A percentile compares a stretch with the other conserved stretches of the same genome.
Evolutionary conservation across 805 yeast species (phyloP).

Genomic region (Priceomyces haplophilus): DNA sequence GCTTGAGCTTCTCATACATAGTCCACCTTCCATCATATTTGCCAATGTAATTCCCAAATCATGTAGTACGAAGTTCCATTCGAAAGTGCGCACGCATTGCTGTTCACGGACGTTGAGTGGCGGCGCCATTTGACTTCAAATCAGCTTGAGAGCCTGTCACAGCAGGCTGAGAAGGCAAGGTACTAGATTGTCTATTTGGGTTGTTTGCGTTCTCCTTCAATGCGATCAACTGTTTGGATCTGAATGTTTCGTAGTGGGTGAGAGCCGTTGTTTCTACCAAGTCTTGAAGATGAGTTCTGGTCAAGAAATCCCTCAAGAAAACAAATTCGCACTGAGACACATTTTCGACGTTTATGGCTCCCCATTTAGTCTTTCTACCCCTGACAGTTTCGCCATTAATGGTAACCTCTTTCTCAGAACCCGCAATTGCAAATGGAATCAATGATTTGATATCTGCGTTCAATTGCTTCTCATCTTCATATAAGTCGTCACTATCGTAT

Average conservation of each 20-base stretch:
- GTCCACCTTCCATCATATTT: not conserved
- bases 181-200: constrained; percentile 35
- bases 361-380: constrained; percentile 94
- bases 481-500: constrained; percentile 64
- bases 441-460: constrained; percentile 69
- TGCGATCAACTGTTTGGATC: constrained; percentile 90
- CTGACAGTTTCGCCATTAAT: constrained; percentile 77
- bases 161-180: constrained; percentile 6
- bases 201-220: constrained; percentile 83
- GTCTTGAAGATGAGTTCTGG: constrained; percentile 94
- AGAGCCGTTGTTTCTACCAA: constrained; percentile 88
- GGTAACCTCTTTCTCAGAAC: constrained; percentile 75
- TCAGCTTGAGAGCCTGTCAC: constrained; percentile 3
- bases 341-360: constrained; percentile 89
- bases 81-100: not conserved
- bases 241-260: constrained; percentile 87
- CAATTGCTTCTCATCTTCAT: constrained; percentile 69
- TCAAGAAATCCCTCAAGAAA: constrained; percentile 87
- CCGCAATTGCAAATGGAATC: constrained; percentile 93
- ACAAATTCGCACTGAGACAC: constrained; percentile 94
- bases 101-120: constrained; percentile 4
- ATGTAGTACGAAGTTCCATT: not conserved
- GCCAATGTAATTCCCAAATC: not conserved
- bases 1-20: not conserved
- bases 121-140: constrained; percentile 5